phyloP scores from a whole-genome alignment of 768 basidiomycete species.

The Lentinus tigrinus region DNA sequence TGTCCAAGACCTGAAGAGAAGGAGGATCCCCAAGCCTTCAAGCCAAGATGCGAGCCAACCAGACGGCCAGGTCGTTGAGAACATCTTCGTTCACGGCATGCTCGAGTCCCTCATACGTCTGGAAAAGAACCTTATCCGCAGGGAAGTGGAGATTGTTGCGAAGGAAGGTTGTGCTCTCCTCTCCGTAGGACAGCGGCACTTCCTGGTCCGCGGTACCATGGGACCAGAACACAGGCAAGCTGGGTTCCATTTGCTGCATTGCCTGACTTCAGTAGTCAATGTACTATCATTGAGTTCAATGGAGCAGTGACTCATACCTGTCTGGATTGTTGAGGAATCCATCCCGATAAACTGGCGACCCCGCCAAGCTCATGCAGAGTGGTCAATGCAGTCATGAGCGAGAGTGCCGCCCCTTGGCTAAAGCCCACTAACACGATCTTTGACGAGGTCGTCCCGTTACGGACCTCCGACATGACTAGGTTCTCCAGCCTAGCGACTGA shows the following conservation, averaged over 20 bases:
- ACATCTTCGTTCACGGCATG: slow-evolving; percentile 15
- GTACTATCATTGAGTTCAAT: neutral
- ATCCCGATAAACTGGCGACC: slow-evolving; percentile 44
- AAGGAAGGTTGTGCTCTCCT: slow-evolving; percentile 35
- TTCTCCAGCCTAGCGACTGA: slow-evolving; percentile 37
- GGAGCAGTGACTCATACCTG: slow-evolving; percentile 27
- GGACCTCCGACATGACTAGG: slow-evolving; percentile 38
- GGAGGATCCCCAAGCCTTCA: neutral
- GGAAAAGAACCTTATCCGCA: slow-evolving; percentile 8
- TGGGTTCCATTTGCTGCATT: slow-evolving; percentile 33
- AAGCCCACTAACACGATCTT: slow-evolving; percentile 43
- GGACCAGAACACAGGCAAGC: slow-evolving; percentile 42
- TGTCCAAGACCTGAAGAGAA: too few relatives aligned
- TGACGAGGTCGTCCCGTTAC: slow-evolving; percentile 34
- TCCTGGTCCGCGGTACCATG: slow-evolving; percentile 39
- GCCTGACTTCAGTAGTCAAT: slow-evolving; percentile 18
- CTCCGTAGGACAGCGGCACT: slow-evolving; percentile 36
- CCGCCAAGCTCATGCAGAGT: slow-evolving; percentile 43
- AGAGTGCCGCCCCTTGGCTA: slow-evolving; percentile 43
- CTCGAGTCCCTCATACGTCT: slow-evolving; percentile 13
- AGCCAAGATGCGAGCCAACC: slow-evolving; percentile 1
- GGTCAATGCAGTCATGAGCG: slow-evolving; percentile 39
- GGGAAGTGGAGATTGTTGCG: slow-evolving; percentile 27
- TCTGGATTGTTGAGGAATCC: slow-evolving; percentile 39
- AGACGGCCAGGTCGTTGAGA: slow-evolving; percentile 9